Percentiles rank a stretch among this genome's conserved stretches.
These are phyloP conservation scores for Phaffia tasmanica DNA, from an alignment of 768 basidiomycete genomes.

Conservation along the genomic window DNA sequence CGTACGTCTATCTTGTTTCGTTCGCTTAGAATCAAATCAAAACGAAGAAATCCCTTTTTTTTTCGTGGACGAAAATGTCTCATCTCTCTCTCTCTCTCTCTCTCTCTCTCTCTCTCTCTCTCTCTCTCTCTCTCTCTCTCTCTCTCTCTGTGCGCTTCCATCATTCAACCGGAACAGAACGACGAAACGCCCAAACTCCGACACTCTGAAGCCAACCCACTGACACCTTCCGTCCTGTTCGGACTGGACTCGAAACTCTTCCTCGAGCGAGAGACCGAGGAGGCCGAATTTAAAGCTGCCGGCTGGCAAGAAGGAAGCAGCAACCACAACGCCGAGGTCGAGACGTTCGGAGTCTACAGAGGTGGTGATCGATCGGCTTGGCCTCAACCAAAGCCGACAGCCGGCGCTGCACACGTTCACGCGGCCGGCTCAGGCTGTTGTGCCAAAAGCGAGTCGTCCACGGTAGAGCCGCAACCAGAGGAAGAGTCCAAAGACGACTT, in stretches of 20 bases:
- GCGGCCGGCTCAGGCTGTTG: neutral
- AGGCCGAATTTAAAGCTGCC: conserved; percentile 28
- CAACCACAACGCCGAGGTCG: conserved; percentile 69
- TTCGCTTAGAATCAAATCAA: too few relatives aligned
- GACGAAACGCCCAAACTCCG: conserved; percentile 77
- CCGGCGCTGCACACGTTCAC: neutral
- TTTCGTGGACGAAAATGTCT: too few relatives aligned
- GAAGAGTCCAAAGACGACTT: neutral
- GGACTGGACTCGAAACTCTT: conserved; percentile 82
- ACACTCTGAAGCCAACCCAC: conserved; percentile 52
- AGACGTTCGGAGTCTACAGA: conserved; percentile 57
- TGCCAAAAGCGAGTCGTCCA: conserved; percentile 36
- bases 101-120: too few relatives aligned
- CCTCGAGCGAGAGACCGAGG: conserved; percentile 32
- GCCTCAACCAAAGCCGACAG: neutral
- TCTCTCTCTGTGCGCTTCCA: too few relatives aligned
- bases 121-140: too few relatives aligned
- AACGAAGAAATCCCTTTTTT: too few relatives aligned
- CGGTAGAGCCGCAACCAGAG: neutral
- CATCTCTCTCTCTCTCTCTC: too few relatives aligned
- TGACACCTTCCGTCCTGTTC: conserved; percentile 70
- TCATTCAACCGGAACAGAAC: conserved; percentile 46
- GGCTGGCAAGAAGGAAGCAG: conserved; percentile 29
- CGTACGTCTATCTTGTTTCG: neutral
- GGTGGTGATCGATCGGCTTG: conserved; percentile 34